Base-by-base conservation (phyloP, 2,329 filamentous ascomycete genomes). In the Periconia sp. region DNA sequence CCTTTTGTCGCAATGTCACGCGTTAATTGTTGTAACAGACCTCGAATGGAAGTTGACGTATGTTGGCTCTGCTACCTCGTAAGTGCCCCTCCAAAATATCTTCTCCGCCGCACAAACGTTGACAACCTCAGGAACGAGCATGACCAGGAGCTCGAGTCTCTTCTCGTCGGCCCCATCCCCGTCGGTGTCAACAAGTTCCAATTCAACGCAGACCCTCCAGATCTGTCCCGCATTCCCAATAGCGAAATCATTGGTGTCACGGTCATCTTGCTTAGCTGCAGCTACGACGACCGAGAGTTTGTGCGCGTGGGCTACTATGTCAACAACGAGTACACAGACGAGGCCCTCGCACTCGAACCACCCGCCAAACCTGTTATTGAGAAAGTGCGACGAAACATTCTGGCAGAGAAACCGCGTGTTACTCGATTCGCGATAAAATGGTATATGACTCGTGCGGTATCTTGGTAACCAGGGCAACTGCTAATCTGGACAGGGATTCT, bases 41-140 rank as follows among this genome's bases (percentile, higher is more conserved):
- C 87, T 99, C 57, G 94, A 99, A 79, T 99, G 94, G 94, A 99
- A 99, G 79, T 82, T 99, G 68, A 99, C 92, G 74, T 99, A 99
- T 68, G 94, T 99, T 72, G 95, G 94, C 70, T 99, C 94, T 65
- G 94, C 95, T 60, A 97, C 93, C 53, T 96, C 91, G 90, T 96
- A 82, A 81, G 89, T 82, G 41, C 53, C 14, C 13, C 23, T 31
- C n/a, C 23, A 5, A 23, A n/a, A 2, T n/a, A 10, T 42, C 17
- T 6, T 45, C n/a, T 45, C 14, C 19, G 55, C 53, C 43, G 53
- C 55, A 19, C 50, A 27, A 35, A 31, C 5, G 42, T 19, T 50
- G 30, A 61, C 51, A 47, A 19, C 63, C 17, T 3, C 45, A 96
- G 91, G 58, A 92, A 94, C 72, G 92, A 97, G 75, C 92, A 97